Evolutionary conservation across 257 asterid species (phyloP).

Genomic region (Przewalskia tangutica): DNA sequence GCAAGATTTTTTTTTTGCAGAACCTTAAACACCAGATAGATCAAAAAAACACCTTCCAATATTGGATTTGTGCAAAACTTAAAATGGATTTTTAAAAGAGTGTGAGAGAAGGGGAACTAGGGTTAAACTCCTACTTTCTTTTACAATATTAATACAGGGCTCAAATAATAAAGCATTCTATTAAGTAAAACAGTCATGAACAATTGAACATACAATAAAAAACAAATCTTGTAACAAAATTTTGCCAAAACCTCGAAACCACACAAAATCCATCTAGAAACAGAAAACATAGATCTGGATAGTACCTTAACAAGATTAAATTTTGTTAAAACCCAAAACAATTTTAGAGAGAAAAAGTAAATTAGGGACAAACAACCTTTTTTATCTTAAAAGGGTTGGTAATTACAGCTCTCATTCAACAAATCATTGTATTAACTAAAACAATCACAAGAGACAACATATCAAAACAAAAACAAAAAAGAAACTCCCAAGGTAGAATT

Average conservation of each 20-base stretch:
- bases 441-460: background rate
- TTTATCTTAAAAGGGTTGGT: background rate
- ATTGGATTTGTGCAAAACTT: background rate
- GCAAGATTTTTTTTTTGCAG: background rate
- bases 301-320: background rate
- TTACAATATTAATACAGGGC: background rate
- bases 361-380: background rate
- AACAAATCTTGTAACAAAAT: background rate
- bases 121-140: background rate
- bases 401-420: background rate
- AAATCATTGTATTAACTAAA: background rate
- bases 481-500: background rate
- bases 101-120: background rate
- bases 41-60: background rate
- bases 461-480: background rate
- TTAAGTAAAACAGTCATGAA: background rate
- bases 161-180: background rate
- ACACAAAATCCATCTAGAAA: background rate
- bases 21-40: background rate
- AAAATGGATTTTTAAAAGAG: background rate
- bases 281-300: background rate
- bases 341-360: background rate
- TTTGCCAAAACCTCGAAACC: background rate
- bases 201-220: background rate
- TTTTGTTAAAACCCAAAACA: background rate